phyloP scores from a whole-genome alignment of 768 basidiomycete genomes.

The Boletus edulis region DNA sequence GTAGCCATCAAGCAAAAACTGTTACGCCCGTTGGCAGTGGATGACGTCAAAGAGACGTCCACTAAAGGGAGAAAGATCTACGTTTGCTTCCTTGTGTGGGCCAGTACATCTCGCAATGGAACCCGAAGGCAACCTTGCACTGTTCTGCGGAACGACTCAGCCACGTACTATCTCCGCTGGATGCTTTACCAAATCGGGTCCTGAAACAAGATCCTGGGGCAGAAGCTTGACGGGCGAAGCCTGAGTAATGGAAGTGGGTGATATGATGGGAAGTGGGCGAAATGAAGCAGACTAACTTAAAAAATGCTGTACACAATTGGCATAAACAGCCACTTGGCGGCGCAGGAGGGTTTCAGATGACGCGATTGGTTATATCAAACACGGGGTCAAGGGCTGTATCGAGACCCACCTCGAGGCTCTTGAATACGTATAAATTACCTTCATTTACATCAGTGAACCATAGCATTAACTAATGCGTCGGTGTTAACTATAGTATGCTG shows the following conservation, averaged over 20 bases:
- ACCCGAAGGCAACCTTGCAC: neutral
- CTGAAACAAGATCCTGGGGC: neutral
- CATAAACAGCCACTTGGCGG: neutral
- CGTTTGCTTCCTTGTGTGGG: neutral
- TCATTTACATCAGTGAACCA: too few species aligned
- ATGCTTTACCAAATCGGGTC: neutral
- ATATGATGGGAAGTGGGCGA: neutral
- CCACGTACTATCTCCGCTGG: neutral
- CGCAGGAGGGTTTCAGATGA: neutral
- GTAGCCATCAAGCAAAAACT: too few species aligned
- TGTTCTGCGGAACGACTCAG: neutral
- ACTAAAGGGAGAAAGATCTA: too few species aligned
- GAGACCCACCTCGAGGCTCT: neutral
- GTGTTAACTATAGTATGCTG: too few species aligned
- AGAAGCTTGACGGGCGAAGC: neutral
- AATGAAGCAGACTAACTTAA: neutral
- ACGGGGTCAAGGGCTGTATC: neutral
- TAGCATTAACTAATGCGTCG: too few species aligned
- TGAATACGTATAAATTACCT: neutral
- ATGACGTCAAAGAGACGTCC: too few species aligned
- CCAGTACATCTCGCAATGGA: neutral
- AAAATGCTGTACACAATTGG: neutral
- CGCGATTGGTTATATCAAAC: neutral
- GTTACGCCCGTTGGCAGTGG: too few species aligned
- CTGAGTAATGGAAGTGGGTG: conserved; percentile 2